Evolutionary conservation across 306 rosid genomes (phyloP).

Genomic region (Acacia confusa): DNA sequence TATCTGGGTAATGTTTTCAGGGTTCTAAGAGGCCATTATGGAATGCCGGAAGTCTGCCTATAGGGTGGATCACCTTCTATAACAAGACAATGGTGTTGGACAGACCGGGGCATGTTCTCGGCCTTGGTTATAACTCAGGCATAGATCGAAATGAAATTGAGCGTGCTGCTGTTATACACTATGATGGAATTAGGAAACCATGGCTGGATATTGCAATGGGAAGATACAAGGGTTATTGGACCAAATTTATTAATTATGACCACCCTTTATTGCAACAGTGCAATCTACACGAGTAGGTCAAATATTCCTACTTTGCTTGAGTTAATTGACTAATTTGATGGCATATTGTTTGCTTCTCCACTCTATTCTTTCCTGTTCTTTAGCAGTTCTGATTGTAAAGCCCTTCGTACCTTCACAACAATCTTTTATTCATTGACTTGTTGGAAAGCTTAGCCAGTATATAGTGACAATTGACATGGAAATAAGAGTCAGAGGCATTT

Average conservation of each 20-base stretch:
- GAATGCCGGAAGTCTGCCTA: conserved; percentile 72
- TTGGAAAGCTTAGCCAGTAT: conserved; percentile 47
- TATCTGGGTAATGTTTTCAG: conserved; percentile 51
- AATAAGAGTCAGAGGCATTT: conserved; percentile 40
- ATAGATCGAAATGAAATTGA: conserved; percentile 49
- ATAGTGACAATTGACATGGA: conserved; percentile 40
- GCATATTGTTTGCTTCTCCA: conserved; percentile 39
- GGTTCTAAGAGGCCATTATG: conserved; percentile 68
- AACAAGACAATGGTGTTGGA: conserved; percentile 65
- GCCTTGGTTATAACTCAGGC: conserved; percentile 68
- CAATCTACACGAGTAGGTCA: conserved; percentile 73
- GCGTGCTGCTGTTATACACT: conserved; percentile 87
- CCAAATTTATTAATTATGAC: conserved; percentile 57
- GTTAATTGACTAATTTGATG: conserved; percentile 21
- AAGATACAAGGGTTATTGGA: conserved; percentile 76
- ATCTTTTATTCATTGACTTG: conserved; percentile 29
- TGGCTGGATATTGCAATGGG: conserved; percentile 85
- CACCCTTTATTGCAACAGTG: conserved; percentile 75
- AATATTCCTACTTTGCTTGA: conserved; percentile 10
- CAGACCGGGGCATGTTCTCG: conserved; percentile 80
- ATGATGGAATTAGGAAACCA: conserved; percentile 87
- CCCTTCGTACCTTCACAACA: conserved; percentile 36
- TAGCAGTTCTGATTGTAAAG: conserved; percentile 67
- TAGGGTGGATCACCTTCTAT: conserved; percentile 93
- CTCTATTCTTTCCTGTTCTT: conserved; percentile 49